Base-by-base conservation (phyloP, 129 eudicot species). In the Mikania micrantha region DNA sequence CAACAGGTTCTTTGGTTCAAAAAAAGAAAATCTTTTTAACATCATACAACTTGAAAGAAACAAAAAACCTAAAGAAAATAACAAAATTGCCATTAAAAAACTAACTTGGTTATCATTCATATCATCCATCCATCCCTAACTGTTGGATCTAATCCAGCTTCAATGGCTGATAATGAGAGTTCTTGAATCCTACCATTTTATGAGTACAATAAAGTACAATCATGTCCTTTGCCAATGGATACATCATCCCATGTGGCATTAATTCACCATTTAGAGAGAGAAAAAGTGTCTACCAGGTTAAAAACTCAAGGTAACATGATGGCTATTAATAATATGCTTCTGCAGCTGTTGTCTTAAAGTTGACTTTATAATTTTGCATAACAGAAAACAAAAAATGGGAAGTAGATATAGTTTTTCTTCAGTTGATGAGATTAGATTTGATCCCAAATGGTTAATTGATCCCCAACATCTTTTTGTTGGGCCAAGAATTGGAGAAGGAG, bases 401-500 rank as follows among this genome's bases (percentile, higher is more conserved):
- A 72, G 80, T 60, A 74, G 77, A 65, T 73, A 72, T 66, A 72
- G 75, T 56, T 83, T 68, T 59, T 59, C 28, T 50, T 76, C 85
- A 41, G 66, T 73, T 49, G 85, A 80, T 69, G 88, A 83, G 66
- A 77, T 72, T 21, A 75, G 70, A 15, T 73, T 83, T 74, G 88
- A 83, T 72, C 29, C 82, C 41, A 83, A 83, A 25, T 83, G 84
- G 88, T 73, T 80, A 76, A 77, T 84, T 80, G 85, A 84, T 77
- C 88, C 88, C 13, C 80, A 84, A 64, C 83, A 73, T 67, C 85
- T 84, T 67, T 84, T 84, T 77, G 85, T 84, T 73, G 88, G 88
- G 1, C 85, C 88, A 60, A 77, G 79, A 68, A 80, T 84, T 62
- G 88, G 88, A n/a, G 88, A 84, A 60, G 88, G 88, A 7, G 88